Conservation (phyloP, 2,329 filamentous ascomycete genomes). For the Ascochyta viciae-villosae region DNA sequence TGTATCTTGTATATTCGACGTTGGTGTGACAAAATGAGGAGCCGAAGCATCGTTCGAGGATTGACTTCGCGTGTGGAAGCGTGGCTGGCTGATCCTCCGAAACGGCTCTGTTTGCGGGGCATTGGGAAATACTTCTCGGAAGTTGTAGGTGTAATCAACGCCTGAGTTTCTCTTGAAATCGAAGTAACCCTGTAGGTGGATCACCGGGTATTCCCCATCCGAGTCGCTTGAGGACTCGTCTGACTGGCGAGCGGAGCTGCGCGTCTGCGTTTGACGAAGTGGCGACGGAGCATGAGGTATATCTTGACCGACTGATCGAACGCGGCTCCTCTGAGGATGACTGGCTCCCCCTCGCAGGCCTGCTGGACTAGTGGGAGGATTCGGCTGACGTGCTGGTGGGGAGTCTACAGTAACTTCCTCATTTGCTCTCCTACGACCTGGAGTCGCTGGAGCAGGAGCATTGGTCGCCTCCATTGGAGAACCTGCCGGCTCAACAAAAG, state of each 20-base stretch:
- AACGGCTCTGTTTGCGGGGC: conserved; percentile 33
- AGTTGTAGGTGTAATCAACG: conserved; percentile 4
- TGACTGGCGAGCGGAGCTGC: conserved; percentile 18
- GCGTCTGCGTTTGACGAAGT: conserved; percentile 25
- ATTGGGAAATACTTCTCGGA: conserved; percentile 4
- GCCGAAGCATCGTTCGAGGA: conserved; percentile 33
- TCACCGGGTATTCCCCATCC: neutral
- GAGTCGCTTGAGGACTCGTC: neutral
- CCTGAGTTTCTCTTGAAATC: neutral
- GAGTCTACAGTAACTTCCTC: conserved; percentile 15
- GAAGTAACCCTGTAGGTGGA: conserved; percentile 19
- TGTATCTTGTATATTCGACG: neutral
- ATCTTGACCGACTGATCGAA: conserved; percentile 14
- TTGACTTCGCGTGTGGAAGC: conserved; percentile 24
- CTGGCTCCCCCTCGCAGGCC: conserved; percentile 28
- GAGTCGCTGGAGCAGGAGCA: neutral
- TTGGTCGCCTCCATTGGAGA: neutral
- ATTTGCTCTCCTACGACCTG: conserved; percentile 10
- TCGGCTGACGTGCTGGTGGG: conserved; percentile 6
- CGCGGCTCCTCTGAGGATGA: conserved; percentile 4
- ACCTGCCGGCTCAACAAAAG: neutral
- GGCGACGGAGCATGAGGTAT: conserved; percentile 22
- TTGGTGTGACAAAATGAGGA: conserved; percentile 9
- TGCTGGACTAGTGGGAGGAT: conserved; percentile 21
- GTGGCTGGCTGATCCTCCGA: conserved; percentile 16